Evolutionary conservation across 129 eudicot species (phyloP).

Genomic region (Heracleum sosnowskyi): DNA sequence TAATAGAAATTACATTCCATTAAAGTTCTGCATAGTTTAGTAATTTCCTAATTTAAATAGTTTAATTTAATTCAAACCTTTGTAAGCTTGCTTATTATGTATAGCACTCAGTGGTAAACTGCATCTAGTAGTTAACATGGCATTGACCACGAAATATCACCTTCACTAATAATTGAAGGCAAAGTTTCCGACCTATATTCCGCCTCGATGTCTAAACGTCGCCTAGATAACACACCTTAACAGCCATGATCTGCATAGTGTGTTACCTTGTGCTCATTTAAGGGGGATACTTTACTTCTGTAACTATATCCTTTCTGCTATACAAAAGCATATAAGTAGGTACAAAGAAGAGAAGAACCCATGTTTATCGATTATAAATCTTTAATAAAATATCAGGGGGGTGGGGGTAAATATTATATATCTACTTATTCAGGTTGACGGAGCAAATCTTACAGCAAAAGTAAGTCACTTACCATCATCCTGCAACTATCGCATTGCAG

Average conservation of each 20-base stretch:
- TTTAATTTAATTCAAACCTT: too few relatives aligned
- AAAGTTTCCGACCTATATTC: background rate
- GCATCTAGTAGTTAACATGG: background rate
- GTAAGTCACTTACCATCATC: slow-evolving; percentile 6
- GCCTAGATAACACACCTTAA: background rate
- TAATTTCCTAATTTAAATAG: too few relatives aligned
- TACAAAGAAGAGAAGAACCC: background rate
- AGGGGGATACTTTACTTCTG: background rate
- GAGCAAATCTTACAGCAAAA: background rate
- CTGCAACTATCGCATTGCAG: slow-evolving; percentile 12
- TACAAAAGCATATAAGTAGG: background rate
- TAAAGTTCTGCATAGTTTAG: too few relatives aligned
- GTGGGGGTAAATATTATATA: background rate
- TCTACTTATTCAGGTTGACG: background rate
- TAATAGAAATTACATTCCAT: too few relatives aligned
- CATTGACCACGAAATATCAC: background rate
- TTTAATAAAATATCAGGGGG: background rate
- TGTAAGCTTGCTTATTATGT: too few relatives aligned
- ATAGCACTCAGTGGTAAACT: background rate
- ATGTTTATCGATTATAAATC: background rate
- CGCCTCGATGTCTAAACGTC: background rate
- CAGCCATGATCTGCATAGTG: background rate
- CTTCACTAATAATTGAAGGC: background rate
- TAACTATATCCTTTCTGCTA: background rate
- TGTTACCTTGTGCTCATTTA: background rate